Evolutionary conservation across 1,284 basidiomycete species (phyloP), one percentile per base, ranked within the genome.

Genomic region (Ustilago lituana): DNA sequence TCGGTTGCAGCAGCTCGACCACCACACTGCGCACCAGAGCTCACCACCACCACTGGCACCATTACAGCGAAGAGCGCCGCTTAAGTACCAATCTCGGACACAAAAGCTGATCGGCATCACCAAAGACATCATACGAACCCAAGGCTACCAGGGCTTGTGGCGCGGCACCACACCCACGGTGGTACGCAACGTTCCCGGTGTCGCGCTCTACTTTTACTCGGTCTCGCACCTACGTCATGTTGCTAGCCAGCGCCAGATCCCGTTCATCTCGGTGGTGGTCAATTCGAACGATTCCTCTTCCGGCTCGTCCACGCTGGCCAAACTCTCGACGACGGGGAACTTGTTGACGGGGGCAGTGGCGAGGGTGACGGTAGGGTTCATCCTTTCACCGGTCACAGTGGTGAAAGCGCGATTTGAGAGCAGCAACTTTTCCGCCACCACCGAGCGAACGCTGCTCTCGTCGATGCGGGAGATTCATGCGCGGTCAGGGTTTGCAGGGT

Each of bases 341-440:
- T 85, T 98, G 2, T 54, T 96, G 11, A 90, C 95, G 0, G 95
- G 95, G 2, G 94, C 93, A 0, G 87, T 90, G 4, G 89, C 92
- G 0, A 87, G 96, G 43, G 90, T 93, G 11, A 86, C 85, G 0
- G 91, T 98, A 1, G 95, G 95, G 0, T 90, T 97, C 75, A 66
- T 94, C 0, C 80, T 98, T 60, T 98, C 95, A 80, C 96, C 95
- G 0, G 89, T 98, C 72, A 92, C 95, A 0, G 89, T 98, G 12
- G 84, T 98, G 56, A 99, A 99, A 84, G 92, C 95, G 20, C 87
- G 95, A 12, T 62, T 65, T 19, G 58, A 73, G 48, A 73, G 69
- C 20, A 79, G 76, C 39, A 64, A 80, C 60, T 80, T 77, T 38
- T 61, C 77, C 4, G 61, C 68, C 5, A 46, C 62, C 1, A 72